Conservation (phyloP, 176 grass and related monocot species). For the Dactylis glomerata region DNA sequence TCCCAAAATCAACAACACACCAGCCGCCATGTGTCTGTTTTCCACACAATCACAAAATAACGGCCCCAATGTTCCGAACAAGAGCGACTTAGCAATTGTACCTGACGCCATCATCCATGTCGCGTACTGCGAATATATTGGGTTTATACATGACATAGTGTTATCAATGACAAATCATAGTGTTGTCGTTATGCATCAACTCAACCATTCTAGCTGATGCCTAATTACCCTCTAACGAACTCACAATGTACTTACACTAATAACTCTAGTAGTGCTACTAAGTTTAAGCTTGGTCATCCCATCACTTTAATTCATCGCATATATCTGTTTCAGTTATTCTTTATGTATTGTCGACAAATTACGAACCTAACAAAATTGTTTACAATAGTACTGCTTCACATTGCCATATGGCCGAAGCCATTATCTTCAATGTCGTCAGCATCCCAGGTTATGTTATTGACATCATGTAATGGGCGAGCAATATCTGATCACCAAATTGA, state of each 20-base stretch:
- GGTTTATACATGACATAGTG: neutral
- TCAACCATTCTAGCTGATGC: neutral
- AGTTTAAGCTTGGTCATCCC: neutral
- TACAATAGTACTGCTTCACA: neutral
- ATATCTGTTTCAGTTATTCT: neutral
- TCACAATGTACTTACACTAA: neutral
- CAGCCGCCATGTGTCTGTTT: neutral
- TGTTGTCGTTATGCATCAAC: neutral
- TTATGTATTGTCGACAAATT: neutral
- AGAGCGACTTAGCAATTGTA: neutral
- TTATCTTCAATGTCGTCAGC: neutral
- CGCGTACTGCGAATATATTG: neutral
- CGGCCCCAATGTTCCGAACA: neutral
- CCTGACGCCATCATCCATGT: fast-evolving
- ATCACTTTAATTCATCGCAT: neutral
- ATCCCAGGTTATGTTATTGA: neutral
- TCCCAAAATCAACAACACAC: neutral
- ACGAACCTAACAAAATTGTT: too few relatives aligned
- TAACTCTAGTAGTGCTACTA: neutral
- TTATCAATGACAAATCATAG: neutral
- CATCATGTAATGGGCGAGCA: neutral
- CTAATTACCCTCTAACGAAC: neutral
- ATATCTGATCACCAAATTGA: neutral
- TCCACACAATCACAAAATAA: neutral
- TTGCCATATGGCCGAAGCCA: too few relatives aligned